Evolutionary conservation across 495 filamentous ascomycete species (phyloP).

Genomic region (Cercophora sp.): DNA sequence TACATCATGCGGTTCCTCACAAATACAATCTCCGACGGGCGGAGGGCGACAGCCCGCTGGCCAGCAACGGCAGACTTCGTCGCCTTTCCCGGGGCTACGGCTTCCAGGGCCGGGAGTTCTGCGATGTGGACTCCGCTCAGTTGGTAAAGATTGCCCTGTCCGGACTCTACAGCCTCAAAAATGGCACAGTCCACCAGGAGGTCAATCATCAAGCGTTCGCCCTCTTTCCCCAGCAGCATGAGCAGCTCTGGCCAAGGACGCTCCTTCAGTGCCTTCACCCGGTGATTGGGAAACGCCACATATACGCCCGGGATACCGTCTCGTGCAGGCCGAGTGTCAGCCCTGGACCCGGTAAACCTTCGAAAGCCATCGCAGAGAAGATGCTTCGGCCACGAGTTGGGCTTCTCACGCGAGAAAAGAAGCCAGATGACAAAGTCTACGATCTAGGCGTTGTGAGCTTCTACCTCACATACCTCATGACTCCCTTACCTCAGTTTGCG

Average conservation of each 20-base stretch:
- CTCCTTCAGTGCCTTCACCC: slow-evolving; percentile 65
- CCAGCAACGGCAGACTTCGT: slow-evolving; percentile 14
- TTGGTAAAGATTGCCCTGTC: slow-evolving; percentile 65
- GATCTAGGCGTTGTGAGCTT: slow-evolving; percentile 48
- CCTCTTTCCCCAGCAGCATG: slow-evolving; percentile 65
- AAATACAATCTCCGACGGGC: slow-evolving; percentile 65
- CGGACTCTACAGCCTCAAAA: slow-evolving; percentile 60
- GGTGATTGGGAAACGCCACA: slow-evolving; percentile 59
- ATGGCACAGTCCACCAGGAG: slow-evolving; percentile 75
- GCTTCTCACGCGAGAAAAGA: slow-evolving; percentile 59
- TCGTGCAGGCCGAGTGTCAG: not conserved
- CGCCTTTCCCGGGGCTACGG: slow-evolving; percentile 11
- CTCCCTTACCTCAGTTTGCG: slow-evolving; percentile 58
- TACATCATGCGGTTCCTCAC: slow-evolving; percentile 85
- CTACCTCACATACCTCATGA: not conserved
- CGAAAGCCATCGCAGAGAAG: slow-evolving; percentile 75
- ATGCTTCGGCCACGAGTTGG: slow-evolving; percentile 58
- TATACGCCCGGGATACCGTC: slow-evolving; percentile 46
- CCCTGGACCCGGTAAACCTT: slow-evolving; percentile 25
- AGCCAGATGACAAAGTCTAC: slow-evolving; percentile 78
- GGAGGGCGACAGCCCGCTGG: slow-evolving; percentile 15
- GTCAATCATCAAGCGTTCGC: slow-evolving; percentile 77
- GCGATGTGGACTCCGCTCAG: slow-evolving; percentile 61
- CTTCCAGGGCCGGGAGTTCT: slow-evolving; percentile 29
- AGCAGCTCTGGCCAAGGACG: slow-evolving; percentile 70